Evolutionary conservation across 1,284 basidiomycete genomes (phyloP).

Genomic region (Meira nashicola): DNA sequence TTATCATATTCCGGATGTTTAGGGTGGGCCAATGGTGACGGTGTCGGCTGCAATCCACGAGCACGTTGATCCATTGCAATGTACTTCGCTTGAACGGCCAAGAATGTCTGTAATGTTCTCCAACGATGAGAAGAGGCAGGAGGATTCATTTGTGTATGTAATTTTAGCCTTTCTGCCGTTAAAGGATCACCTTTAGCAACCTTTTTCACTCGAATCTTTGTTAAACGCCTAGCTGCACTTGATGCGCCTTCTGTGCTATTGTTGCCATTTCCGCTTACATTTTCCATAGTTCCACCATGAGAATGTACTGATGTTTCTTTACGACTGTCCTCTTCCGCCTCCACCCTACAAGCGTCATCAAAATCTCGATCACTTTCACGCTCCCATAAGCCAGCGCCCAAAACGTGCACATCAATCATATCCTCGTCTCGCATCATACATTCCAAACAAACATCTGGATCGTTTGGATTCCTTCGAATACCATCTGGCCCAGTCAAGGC

Average conservation of each 20-base stretch:
- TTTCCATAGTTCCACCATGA: neutral
- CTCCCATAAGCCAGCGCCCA: conserved; percentile 81
- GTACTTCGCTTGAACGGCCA: conserved; percentile 57
- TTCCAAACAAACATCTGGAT: conserved; percentile 81
- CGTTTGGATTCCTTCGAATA: conserved; percentile 40
- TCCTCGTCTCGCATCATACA: conserved; percentile 99
- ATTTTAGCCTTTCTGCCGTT: conserved; percentile 61
- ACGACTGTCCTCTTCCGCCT: conserved; percentile 54
- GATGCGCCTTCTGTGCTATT: conserved; percentile 21
- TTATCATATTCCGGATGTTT: conserved; percentile 12
- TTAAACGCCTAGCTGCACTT: conserved; percentile 3
- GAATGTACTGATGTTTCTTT: neutral
- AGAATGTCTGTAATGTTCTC: conserved; percentile 57
- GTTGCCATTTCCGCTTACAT: neutral
- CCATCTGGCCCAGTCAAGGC: conserved; percentile 43
- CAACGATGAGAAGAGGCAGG: conserved; percentile 58
- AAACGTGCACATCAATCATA: conserved; percentile 90
- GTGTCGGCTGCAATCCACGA: conserved; percentile 10
- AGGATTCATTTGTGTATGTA: conserved; percentile 72
- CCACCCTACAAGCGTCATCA: conserved; percentile 70
- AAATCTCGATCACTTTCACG: conserved; percentile 78
- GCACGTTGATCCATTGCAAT: conserved; percentile 54
- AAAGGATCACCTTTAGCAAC: conserved; percentile 53
- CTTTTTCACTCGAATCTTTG: conserved; percentile 56
- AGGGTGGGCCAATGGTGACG: conserved; percentile 1